Evolutionary conservation across 2,329 filamentous ascomycete genomes (phyloP).

Genomic region (Hypoxylon sp.): DNA sequence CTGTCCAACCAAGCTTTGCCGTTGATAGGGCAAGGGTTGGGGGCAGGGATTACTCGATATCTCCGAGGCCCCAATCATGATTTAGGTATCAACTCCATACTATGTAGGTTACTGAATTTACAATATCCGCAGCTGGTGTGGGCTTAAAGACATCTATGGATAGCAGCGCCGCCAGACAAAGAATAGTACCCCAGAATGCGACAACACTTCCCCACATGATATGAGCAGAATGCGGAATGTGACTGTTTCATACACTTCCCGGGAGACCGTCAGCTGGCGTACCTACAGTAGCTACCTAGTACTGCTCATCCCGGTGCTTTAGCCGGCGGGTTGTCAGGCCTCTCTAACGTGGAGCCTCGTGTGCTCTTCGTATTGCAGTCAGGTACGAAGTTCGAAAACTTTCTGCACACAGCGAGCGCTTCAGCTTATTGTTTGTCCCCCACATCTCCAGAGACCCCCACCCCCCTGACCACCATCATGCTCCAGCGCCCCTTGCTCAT

Average conservation of each 20-base stretch:
- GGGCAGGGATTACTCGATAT: slow-evolving; percentile 27
- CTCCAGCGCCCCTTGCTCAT: background rate
- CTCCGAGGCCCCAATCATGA: slow-evolving; percentile 26
- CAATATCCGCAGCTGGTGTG: background rate
- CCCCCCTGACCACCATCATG: slow-evolving; percentile 17
- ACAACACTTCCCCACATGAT: slow-evolving; percentile 33
- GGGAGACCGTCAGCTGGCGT: slow-evolving; percentile 17
- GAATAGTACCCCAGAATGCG: slow-evolving; percentile 21
- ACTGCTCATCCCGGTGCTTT: slow-evolving; percentile 23
- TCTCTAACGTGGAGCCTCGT: slow-evolving; percentile 18
- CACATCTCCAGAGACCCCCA: slow-evolving; percentile 22
- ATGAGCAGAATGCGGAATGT: slow-evolving; percentile 34
- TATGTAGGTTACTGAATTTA: too few species aligned
- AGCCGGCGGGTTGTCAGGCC: slow-evolving; percentile 17
- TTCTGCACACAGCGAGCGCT: background rate
- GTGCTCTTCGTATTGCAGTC: slow-evolving; percentile 20
- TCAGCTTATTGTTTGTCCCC: slow-evolving; percentile 25
- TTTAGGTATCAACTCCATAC: slow-evolving; percentile 31
- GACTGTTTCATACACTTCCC: slow-evolving; percentile 33
- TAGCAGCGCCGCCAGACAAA: slow-evolving; percentile 21
- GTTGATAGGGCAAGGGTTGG: slow-evolving; percentile 20
- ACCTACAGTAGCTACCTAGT: background rate
- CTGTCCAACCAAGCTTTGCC: slow-evolving; percentile 28
- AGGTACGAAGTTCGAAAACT: slow-evolving; percentile 1
- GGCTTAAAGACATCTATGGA: slow-evolving; percentile 10